Percentiles rank a stretch among this genome's conserved stretches.
These are phyloP conservation scores for Croton setiger DNA, from an alignment of 441 rosid genomes.

Conservation along the genomic window DNA sequence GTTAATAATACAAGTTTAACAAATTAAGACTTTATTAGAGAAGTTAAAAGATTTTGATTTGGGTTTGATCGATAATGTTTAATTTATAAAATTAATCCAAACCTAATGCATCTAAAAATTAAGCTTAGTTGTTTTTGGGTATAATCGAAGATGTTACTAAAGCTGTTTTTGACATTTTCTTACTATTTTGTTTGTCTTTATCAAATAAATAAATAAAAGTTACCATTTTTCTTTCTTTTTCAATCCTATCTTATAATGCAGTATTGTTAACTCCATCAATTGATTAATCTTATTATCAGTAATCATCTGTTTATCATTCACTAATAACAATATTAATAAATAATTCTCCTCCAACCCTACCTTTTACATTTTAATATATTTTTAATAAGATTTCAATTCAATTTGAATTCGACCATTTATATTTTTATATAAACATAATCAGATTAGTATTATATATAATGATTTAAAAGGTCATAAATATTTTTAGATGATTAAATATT, in stretches of 20 bases:
- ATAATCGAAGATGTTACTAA: conserved; percentile 28
- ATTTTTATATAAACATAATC: too few relatives aligned
- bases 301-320: too few relatives aligned
- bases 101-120: conserved; percentile 22
- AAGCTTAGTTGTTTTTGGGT: conserved; percentile 26
- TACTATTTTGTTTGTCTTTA: too few relatives aligned
- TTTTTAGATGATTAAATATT: too few relatives aligned
- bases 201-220: too few relatives aligned
- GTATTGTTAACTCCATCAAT: neutral
- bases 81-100: conserved; percentile 23
- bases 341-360: too few relatives aligned
- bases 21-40: conserved; percentile 15
- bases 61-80: conserved; percentile 22
- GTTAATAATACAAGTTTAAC: neutral
- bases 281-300: neutral
- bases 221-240: neutral
- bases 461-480: too few relatives aligned
- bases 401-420: too few relatives aligned
- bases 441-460: too few relatives aligned
- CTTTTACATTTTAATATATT: too few relatives aligned
- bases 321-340: too few relatives aligned
- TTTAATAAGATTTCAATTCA: too few relatives aligned
- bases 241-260: neutral
- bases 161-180: conserved; percentile 14
- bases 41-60: neutral